Percentiles rank a stretch among this genome's conserved stretches.
These are phyloP conservation scores for Xanthoconium purpureum DNA, from an alignment of 768 basidiomycete species.

Conservation along the genomic window DNA sequence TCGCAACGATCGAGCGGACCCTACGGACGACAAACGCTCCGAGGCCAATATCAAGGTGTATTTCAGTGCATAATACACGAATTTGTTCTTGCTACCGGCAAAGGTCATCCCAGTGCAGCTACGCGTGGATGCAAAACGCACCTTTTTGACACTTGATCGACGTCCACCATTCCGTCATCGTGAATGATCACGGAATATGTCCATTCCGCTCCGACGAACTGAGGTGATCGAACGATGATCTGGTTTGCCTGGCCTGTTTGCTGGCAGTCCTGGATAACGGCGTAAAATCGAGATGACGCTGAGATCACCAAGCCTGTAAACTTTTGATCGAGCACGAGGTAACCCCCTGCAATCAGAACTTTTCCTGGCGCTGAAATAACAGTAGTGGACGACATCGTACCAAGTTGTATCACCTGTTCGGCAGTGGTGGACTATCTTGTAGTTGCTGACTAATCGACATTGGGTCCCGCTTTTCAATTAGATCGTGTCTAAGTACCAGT, in stretches of 20 bases:
- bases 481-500: not conserved
- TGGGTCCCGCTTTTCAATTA: not conserved
- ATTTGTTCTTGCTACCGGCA: slow-evolving; percentile 71
- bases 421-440: too few species aligned
- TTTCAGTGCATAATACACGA: slow-evolving; percentile 86
- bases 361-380: slow-evolving; percentile 92
- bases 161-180: slow-evolving; percentile 29
- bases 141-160: slow-evolving; percentile 24
- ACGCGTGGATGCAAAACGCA: not conserved
- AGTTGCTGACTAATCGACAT: too few species aligned
- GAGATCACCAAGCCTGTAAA: slow-evolving; percentile 88
- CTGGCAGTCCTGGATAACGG: slow-evolving; percentile 50
- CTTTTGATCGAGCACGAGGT: slow-evolving; percentile 87
- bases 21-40: slow-evolving; percentile 37
- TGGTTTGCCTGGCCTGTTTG: slow-evolving; percentile 31
- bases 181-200: slow-evolving; percentile 51
- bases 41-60: slow-evolving; percentile 66
- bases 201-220: slow-evolving; percentile 84
- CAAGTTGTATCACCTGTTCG: too few species aligned
- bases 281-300: slow-evolving; percentile 93
- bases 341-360: slow-evolving; percentile 92
- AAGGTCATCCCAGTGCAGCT: slow-evolving; percentile 3
- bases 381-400: slow-evolving; percentile 49
- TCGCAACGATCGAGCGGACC: slow-evolving; percentile 43
- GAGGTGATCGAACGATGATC: slow-evolving; percentile 83